Percentiles rank a stretch among this genome's conserved stretches.
Conservation (phyloP, 345 rosid genomes). For the Sisymbrium altissimum region DNA sequence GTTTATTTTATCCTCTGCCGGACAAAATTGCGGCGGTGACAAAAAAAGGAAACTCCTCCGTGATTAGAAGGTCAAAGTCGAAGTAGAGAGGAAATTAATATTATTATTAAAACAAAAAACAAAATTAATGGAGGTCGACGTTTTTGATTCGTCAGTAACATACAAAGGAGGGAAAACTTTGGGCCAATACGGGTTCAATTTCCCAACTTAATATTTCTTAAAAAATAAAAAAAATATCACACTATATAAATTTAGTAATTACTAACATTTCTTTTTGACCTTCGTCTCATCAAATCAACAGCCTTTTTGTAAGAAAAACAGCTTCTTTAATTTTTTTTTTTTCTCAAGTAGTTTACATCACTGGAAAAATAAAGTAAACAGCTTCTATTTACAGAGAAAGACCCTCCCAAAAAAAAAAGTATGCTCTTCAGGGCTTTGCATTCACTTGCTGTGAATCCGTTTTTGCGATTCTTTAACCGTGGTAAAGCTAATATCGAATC, state of each 20-base stretch:
- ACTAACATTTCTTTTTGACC: background rate
- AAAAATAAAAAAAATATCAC: background rate
- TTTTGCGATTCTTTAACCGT: background rate
- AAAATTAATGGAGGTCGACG: constrained; percentile 16
- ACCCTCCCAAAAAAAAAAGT: background rate
- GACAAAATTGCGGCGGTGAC: constrained; percentile 1
- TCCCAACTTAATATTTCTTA: background rate
- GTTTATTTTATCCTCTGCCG: background rate
- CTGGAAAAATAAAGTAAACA: background rate
- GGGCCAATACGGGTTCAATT: constrained; percentile 18
- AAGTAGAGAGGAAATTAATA: background rate
- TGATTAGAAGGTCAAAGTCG: constrained; percentile 26
- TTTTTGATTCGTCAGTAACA: constrained; percentile 17
- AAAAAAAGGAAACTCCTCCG: constrained; percentile 8
- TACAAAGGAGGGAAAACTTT: constrained; percentile 30
- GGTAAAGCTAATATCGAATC: background rate
- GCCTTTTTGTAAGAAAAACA: background rate
- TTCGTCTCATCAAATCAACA: background rate
- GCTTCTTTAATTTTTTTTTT: background rate
- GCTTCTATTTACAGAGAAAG: constrained; percentile 28
- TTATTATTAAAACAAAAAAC: background rate
- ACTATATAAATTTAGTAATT: background rate
- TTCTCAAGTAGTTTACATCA: constrained; percentile 13
- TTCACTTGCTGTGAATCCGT: constrained; percentile 13
- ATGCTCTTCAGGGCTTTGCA: constrained; percentile 1